Percentiles rank a stretch among this genome's conserved stretches.
Evolutionary conservation across 1,139 yeast species (phyloP).

Genomic region (Magnusiomyces fungicola): DNA sequence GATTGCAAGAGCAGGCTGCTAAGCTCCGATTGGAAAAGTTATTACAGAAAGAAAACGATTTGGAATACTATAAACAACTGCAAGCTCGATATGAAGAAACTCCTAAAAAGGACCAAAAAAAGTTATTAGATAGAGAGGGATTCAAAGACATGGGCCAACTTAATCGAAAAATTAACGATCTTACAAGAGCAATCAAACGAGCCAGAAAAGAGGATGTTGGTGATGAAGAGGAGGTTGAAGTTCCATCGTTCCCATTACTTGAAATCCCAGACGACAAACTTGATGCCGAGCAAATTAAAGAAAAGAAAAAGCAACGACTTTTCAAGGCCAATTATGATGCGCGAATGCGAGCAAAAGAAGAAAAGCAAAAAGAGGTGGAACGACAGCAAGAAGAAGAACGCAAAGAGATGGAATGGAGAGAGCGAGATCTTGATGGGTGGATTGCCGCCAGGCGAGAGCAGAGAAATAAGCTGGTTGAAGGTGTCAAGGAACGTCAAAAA

Average conservation of each 20-base stretch:
- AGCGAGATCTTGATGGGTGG: conserved; percentile 72
- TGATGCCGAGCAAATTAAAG: conserved; percentile 71
- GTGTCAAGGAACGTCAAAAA: conserved; percentile 59
- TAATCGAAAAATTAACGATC: conserved; percentile 53
- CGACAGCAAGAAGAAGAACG: conserved; percentile 39
- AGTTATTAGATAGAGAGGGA: conserved; percentile 60
- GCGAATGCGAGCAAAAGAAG: conserved; percentile 71
- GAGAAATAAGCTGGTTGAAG: conserved; percentile 49
- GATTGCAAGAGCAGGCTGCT: conserved; percentile 91
- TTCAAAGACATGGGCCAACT: conserved; percentile 70
- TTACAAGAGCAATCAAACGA: conserved; percentile 62
- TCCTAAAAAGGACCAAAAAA: conserved; percentile 40
- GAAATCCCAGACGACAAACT: conserved; percentile 73
- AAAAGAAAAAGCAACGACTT: conserved; percentile 75
- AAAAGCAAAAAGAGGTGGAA: conserved; percentile 54
- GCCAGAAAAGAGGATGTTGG: conserved; percentile 62
- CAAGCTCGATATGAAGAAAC: conserved; percentile 44
- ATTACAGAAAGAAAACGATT: conserved; percentile 73
- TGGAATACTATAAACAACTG: conserved; percentile 57
- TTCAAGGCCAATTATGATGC: conserved; percentile 87
- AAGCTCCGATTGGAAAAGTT: conserved; percentile 74
- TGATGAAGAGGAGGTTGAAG: conserved; percentile 40
- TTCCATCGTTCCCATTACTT: conserved; percentile 69
- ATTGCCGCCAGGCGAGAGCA: conserved; percentile 57
- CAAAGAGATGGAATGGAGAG: conserved; percentile 73